Evolutionary conservation across 108 stramenopile genomes (phyloP), one percentile per base, ranked within the genome.

Genomic region (Aureococcus anophagefferens): DNA sequence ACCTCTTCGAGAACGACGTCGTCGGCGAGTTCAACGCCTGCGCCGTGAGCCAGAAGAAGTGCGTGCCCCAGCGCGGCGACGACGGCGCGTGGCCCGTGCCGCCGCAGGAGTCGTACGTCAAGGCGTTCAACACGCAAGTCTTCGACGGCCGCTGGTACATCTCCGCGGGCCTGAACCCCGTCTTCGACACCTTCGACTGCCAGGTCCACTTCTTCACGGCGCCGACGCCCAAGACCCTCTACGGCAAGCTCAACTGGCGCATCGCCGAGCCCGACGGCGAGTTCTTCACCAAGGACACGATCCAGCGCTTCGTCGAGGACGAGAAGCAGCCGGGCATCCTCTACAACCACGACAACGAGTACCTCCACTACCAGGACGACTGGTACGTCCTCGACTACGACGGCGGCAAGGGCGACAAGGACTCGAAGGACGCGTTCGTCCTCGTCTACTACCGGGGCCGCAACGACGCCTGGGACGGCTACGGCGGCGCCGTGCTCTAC

Each of bases 401-500:
- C 64, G 75, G 72, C 0, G 69, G 78, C 46, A 87, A 89, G 65
- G 80, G 85, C 65, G 88, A 90, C 74, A 84, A 82, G 68, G 84
- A 85, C 32, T 84, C 84, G 14, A 74, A 79, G 0, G 88, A 93
- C 35, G 89, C 89, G 31, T 95, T 95, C 84, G 93, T 93, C 46
- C 90, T 94, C 70, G 89, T 97, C 29, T 94, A 93, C 69, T 97
- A 95, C 81, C 84, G 96, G 16, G 96, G 96, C 32, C 81, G 78
- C 63, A 97, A 97, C 72, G 96, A 97, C 76, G 96, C 96, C 5
- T 97, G 96, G 96, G 83, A 91, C 71, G 96, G 96, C 3, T 97
- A 97, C 77, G 96, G 92, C 40, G 96, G 96, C 34, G 93, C 84
- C 0, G 92, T 95, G 11, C 83, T 97, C 14, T 97, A 97, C 90